Evolutionary conservation across 768 basidiomycete species (phyloP).

Genomic region (Clavaria fumosa): DNA sequence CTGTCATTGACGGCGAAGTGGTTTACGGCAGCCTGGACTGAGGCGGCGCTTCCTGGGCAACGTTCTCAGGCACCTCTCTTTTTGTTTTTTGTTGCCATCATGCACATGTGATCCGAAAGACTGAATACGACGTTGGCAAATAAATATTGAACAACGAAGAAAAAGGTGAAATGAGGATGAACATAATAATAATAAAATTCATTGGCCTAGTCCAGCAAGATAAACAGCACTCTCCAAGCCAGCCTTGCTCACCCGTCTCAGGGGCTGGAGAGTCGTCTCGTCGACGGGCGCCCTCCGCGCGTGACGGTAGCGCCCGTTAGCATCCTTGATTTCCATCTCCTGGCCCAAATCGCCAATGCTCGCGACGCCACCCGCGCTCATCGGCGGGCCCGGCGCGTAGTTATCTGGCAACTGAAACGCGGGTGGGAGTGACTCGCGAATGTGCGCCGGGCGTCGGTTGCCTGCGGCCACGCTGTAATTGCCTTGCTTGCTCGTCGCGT

Average conservation of each 20-base stretch:
- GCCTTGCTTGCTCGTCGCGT: slow-evolving; percentile 15
- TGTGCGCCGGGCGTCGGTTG: slow-evolving; percentile 40
- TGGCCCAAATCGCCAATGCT: slow-evolving; percentile 56
- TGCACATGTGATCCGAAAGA: too few species aligned
- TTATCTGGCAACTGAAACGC: slow-evolving; percentile 19
- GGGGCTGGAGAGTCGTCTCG: slow-evolving; percentile 76
- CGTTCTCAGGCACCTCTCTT: too few species aligned
- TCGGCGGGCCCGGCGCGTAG: slow-evolving; percentile 20
- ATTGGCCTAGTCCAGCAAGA: too few species aligned
- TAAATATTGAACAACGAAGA: too few species aligned
- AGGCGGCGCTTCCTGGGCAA: too few species aligned
- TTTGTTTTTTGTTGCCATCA: too few species aligned
- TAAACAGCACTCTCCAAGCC: slow-evolving; percentile 61
- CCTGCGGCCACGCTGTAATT: slow-evolving; percentile 29
- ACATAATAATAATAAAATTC: too few species aligned
- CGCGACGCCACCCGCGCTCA: slow-evolving; percentile 24
- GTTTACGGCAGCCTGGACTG: too few species aligned
- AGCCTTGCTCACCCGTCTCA: slow-evolving; percentile 84
- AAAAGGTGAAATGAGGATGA: too few species aligned
- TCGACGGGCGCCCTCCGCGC: slow-evolving; percentile 78
- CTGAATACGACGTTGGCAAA: too few species aligned
- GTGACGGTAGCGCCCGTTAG: slow-evolving; percentile 74
- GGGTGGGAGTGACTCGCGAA: slow-evolving; percentile 65
- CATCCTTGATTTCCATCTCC: slow-evolving; percentile 83
- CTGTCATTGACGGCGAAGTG: slow-evolving; percentile 46